Conservation (phyloP, 768 basidiomycete species). For the Nidula microcarpa region DNA sequence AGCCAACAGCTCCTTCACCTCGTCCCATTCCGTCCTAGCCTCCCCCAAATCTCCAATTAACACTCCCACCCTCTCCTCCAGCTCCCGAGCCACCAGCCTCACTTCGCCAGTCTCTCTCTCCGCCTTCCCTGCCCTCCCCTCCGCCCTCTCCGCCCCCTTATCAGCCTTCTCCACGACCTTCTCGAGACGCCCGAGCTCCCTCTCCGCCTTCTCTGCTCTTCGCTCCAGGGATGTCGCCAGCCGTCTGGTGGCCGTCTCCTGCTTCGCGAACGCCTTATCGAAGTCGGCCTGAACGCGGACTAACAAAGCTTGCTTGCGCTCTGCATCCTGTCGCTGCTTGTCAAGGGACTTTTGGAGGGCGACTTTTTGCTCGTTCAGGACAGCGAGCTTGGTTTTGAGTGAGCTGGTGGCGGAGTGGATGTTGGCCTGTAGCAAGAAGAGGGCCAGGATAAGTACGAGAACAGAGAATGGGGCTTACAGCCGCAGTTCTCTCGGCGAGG, state of each 20-base stretch:
- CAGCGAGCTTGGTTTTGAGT: conserved; percentile 33
- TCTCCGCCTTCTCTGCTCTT: conserved; percentile 22
- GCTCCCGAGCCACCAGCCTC: not conserved
- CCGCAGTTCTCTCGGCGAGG: conserved; percentile 26
- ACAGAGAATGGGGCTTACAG: conserved; percentile 19
- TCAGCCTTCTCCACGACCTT: conserved; percentile 3
- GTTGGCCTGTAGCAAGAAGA: too few relatives aligned
- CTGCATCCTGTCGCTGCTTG: conserved; percentile 26
- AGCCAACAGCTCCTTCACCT: not conserved
- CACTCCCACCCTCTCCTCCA: conserved; percentile 3
- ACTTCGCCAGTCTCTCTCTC: not conserved
- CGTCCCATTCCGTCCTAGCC: conserved; percentile 1
- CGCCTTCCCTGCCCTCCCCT: not conserved
- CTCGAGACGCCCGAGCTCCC: conserved; percentile 10
- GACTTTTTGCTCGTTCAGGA: conserved; percentile 37
- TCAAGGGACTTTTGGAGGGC: conserved; percentile 17
- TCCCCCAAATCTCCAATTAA: conserved; percentile 6
- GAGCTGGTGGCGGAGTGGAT: conserved; percentile 28
- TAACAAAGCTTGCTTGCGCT: conserved; percentile 11
- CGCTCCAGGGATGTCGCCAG: conserved; percentile 19
- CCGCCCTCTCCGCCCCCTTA: not conserved
- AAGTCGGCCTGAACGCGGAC: conserved; percentile 11
- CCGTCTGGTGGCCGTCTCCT: conserved; percentile 19
- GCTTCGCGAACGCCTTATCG: conserved; percentile 22
- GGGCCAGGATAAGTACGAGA: too few relatives aligned